These are phyloP conservation scores for Candida fluviatilis DNA, from an alignment of 805 yeast genomes.

Conservation along the genomic window DNA sequence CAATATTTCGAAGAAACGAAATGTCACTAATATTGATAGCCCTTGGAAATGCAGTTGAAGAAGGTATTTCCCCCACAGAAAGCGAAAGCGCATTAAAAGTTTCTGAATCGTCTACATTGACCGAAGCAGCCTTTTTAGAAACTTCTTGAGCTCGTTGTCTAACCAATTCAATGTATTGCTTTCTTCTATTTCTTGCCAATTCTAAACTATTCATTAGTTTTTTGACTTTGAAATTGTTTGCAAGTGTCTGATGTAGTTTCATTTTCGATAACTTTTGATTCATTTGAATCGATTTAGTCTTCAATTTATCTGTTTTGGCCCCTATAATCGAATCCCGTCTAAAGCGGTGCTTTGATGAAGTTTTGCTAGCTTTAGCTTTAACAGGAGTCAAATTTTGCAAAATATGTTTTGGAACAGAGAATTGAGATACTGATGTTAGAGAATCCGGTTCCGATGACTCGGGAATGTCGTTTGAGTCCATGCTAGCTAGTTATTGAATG, in stretches of 20 bases:
- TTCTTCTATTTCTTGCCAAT: neutral
- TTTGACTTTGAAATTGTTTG: neutral
- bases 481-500: too few relatives aligned
- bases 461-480: neutral
- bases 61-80: too few relatives aligned
- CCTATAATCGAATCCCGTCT: neutral
- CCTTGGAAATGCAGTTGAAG: neutral
- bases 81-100: too few relatives aligned
- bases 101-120: too few relatives aligned
- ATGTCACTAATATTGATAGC: neutral
- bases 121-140: neutral
- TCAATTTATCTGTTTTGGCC: neutral
- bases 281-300: neutral
- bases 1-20: neutral
- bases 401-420: neutral
- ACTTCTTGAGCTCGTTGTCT: neutral
- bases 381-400: constrained; percentile 1
- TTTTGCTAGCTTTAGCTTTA: neutral
- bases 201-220: neutral
- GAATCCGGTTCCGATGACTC: neutral
- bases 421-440: neutral
- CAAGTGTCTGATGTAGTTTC: neutral
- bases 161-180: neutral
- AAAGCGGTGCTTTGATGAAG: neutral
- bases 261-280: neutral